Conservation (phyloP, 2,329 filamentous ascomycete genomes). For the Aspergillus brasiliensis region DNA sequence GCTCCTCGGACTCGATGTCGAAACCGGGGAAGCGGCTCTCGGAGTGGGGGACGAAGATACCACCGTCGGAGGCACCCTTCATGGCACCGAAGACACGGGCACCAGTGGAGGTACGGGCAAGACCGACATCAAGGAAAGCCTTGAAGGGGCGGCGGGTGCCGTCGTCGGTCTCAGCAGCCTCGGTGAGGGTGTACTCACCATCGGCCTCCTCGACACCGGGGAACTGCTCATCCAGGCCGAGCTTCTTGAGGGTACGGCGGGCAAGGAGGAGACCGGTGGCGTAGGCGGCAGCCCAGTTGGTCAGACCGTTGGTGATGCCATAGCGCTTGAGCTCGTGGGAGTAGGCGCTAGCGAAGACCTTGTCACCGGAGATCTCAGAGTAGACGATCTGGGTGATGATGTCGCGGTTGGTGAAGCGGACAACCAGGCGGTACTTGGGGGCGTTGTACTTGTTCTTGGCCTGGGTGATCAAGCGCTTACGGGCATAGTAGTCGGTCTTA, state of each 20-base stretch:
- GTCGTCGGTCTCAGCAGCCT: slow-evolving; percentile 87
- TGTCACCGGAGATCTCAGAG: slow-evolving; percentile 96
- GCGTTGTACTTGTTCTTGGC: slow-evolving; percentile 99
- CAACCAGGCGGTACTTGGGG: slow-evolving; percentile 98
- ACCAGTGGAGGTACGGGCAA: slow-evolving; percentile 95
- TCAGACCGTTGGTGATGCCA: slow-evolving; percentile 96
- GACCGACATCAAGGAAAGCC: slow-evolving; percentile 97
- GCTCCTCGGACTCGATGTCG: slow-evolving; percentile 97
- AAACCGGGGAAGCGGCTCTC: slow-evolving; percentile 99
- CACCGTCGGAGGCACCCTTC: slow-evolving; percentile 99
- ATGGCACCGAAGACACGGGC: slow-evolving; percentile 98
- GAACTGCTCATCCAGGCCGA: slow-evolving; percentile 91
- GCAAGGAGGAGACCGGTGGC: slow-evolving; percentile 94
- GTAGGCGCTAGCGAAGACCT: slow-evolving; percentile 91
- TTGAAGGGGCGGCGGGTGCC: slow-evolving; percentile 96
- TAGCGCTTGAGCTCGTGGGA: slow-evolving; percentile 97
- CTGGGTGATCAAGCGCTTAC: slow-evolving; percentile 99
- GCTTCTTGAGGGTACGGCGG: slow-evolving; percentile 95
- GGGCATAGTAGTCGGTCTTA: slow-evolving; percentile 99
- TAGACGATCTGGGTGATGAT: slow-evolving; percentile 97
- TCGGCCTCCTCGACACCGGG: slow-evolving; percentile 93
- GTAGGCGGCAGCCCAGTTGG: slow-evolving; percentile 99
- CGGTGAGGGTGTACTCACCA: slow-evolving; percentile 94
- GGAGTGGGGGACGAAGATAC: slow-evolving; percentile 95
- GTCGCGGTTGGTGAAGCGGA: slow-evolving; percentile 99